Evolutionary conservation across 805 yeast species (phyloP).

Genomic region (Lachancea sp.): DNA sequence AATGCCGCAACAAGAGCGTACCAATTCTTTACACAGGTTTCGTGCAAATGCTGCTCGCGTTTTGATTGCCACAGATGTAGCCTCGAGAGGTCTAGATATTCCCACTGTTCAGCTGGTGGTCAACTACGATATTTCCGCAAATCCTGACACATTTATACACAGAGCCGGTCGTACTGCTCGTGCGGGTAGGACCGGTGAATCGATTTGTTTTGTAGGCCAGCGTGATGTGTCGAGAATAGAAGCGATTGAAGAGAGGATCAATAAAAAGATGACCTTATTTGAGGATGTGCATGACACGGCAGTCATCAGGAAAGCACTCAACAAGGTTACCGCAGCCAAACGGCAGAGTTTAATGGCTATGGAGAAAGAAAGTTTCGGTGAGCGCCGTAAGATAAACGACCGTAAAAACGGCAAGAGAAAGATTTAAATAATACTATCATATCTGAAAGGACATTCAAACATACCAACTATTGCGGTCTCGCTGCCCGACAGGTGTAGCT

Average conservation of each 20-base stretch:
- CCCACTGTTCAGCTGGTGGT: constrained; percentile 87
- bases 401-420: constrained; percentile 27
- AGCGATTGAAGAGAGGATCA: constrained; percentile 81
- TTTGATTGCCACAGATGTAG: constrained; percentile 92
- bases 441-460: too few species aligned
- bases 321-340: constrained; percentile 70
- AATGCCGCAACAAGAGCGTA: constrained; percentile 88
- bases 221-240: constrained; percentile 75
- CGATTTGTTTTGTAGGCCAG: constrained; percentile 77
- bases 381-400: constrained; percentile 46
- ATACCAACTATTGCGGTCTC: too few species aligned
- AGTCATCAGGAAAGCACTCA: constrained; percentile 67
- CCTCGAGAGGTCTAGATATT: constrained; percentile 94
- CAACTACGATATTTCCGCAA: constrained; percentile 91
- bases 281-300: constrained; percentile 66
- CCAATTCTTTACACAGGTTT: constrained; percentile 85
- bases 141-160: constrained; percentile 93
- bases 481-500: too few species aligned
- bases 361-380: constrained; percentile 89
- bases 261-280: constrained; percentile 71
- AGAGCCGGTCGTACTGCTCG: constrained; percentile 98
- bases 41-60: constrained; percentile 92
- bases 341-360: constrained; percentile 88
- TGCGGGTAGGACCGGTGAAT: constrained; percentile 87
- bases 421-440: too few species aligned